Evolutionary conservation across 257 asterid genomes (phyloP).

Genomic region (Oldenlandia corymbosa): DNA sequence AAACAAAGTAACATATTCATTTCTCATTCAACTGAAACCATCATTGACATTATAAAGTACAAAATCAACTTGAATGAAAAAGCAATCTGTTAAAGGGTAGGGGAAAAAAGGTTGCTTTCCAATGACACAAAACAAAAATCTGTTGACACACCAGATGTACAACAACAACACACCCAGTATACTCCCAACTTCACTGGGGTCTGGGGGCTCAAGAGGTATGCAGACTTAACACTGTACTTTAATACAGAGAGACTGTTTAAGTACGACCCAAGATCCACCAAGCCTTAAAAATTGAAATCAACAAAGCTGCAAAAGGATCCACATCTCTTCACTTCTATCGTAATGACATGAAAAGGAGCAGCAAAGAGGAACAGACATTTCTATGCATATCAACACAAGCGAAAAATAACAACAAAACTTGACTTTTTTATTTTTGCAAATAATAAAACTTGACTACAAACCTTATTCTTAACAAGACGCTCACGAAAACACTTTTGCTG

Average conservation of each 20-base stretch:
- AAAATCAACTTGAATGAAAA: background rate
- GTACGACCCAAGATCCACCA: too few species aligned
- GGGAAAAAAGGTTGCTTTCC: background rate
- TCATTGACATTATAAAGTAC: background rate
- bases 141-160: background rate
- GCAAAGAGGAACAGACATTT: background rate
- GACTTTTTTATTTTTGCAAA: too few species aligned
- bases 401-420: constrained; percentile 6
- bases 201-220: too few species aligned
- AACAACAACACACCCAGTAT: too few species aligned
- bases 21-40: background rate
- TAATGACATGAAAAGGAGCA: background rate
- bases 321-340: background rate
- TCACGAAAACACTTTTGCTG: constrained; percentile 86
- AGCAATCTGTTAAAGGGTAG: background rate
- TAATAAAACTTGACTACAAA: constrained; percentile 31
- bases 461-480: constrained; percentile 86
- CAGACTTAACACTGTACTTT: too few species aligned
- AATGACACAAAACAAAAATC: background rate
- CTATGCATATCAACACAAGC: background rate
- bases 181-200: too few species aligned
- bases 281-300: constrained; percentile 9
- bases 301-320: background rate
- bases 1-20: background rate
- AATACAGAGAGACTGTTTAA: too few species aligned